Evolutionary conservation across 495 filamentous ascomycete species (phyloP).

Genomic region (Talaromyces adpressus): DNA sequence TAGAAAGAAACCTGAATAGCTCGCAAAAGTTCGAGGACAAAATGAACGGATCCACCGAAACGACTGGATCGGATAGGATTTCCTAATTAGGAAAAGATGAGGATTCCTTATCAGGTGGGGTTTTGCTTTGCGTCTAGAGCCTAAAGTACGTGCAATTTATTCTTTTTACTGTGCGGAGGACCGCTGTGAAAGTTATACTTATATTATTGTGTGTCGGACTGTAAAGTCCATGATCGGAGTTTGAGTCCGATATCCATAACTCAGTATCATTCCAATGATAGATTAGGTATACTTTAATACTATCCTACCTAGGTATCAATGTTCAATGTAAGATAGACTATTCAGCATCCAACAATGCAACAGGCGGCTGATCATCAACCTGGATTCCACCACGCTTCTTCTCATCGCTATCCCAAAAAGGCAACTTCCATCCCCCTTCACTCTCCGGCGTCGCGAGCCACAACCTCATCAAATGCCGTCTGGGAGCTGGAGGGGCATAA

Average conservation of each 20-base stretch:
- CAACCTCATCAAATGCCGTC: constrained; percentile 74
- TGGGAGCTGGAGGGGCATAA: constrained; percentile 52
- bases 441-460: constrained; percentile 76
- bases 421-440: constrained; percentile 81
- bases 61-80: constrained; percentile 6
- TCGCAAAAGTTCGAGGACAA: neutral
- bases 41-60: neutral
- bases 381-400: constrained; percentile 85
- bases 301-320: too few relatives aligned
- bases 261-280: too few relatives aligned
- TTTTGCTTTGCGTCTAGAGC: neutral
- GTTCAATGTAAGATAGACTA: constrained; percentile 21
- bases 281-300: neutral
- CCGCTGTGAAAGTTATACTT: neutral
- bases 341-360: constrained; percentile 65
- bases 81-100: constrained; percentile 2
- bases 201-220: neutral
- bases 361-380: constrained; percentile 68
- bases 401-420: constrained; percentile 71
- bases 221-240: neutral
- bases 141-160: too few relatives aligned
- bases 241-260: neutral
- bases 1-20: neutral
- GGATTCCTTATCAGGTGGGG: constrained; percentile 1
- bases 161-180: too few relatives aligned